These are phyloP conservation scores for Umbelopsis ramanniana DNA, from an alignment of 192 early-diverging fungal genomes.

Conservation along the genomic window DNA sequence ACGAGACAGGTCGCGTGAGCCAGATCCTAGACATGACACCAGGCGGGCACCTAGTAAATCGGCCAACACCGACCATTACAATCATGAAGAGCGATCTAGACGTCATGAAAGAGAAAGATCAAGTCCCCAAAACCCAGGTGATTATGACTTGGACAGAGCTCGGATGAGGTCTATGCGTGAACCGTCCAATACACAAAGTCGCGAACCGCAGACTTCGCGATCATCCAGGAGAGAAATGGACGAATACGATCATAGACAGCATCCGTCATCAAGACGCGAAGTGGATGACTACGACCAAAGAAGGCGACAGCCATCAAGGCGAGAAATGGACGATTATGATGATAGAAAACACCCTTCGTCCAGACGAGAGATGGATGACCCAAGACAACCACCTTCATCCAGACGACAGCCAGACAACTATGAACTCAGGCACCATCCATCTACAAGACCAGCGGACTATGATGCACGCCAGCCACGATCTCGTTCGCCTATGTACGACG, in stretches of 20 bases:
- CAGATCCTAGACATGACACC: background rate
- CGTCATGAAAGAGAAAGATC: constrained; percentile 10
- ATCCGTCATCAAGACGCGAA: background rate
- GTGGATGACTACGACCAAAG: too few species aligned
- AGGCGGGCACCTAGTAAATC: background rate
- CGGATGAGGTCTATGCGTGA: background rate
- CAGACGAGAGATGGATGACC: too few species aligned
- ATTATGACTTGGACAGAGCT: background rate
- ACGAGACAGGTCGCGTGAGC: background rate
- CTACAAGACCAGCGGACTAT: background rate
- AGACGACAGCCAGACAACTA: too few species aligned
- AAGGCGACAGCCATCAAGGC: background rate
- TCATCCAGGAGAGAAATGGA: background rate
- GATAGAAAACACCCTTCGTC: too few species aligned
- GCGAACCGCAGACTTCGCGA: background rate
- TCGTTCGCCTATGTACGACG: constrained; percentile 12
- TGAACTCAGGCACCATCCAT: too few species aligned
- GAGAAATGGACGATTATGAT: constrained; percentile 8
- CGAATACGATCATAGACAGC: background rate
- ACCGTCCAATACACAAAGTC: background rate
- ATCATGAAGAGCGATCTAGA: background rate
- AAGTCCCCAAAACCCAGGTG: background rate
- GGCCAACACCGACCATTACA: constrained; percentile 1
- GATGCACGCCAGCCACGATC: background rate
- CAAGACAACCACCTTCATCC: too few species aligned